Conservation (phyloP, 495 filamentous ascomycete genomes). For the Aspergillus asperescens region DNA sequence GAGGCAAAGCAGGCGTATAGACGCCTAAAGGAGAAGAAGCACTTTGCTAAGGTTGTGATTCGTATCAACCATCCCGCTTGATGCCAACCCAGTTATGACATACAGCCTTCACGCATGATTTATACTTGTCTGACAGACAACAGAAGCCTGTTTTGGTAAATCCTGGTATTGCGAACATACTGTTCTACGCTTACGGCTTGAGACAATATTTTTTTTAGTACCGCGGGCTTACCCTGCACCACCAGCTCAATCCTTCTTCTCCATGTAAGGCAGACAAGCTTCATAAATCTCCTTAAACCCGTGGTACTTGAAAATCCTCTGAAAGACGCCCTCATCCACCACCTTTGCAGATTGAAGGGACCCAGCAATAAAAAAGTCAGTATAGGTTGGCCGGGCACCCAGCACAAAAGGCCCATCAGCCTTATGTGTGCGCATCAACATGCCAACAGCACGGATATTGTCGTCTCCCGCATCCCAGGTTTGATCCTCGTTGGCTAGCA, state of each 20-base stretch:
- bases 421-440: slow-evolving; percentile 30
- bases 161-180: too few species aligned
- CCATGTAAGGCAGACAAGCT: slow-evolving; percentile 34
- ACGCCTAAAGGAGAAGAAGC: slow-evolving; percentile 1
- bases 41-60: slow-evolving; percentile 4
- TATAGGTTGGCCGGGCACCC: slow-evolving; percentile 26
- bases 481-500: slow-evolving; percentile 32
- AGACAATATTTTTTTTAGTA: too few species aligned
- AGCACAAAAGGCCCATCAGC: slow-evolving; percentile 36
- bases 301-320: slow-evolving; percentile 23
- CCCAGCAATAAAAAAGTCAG: slow-evolving; percentile 39
- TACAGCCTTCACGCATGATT: too few species aligned
- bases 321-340: slow-evolving; percentile 34
- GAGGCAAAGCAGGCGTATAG: slow-evolving; percentile 42
- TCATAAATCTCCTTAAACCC: slow-evolving; percentile 35
- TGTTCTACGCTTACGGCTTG: too few species aligned
- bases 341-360: slow-evolving; percentile 29
- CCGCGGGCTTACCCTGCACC: too few species aligned
- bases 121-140: too few species aligned
- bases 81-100: too few species aligned
- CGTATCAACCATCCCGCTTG: neutral
- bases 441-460: slow-evolving; percentile 21
- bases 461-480: slow-evolving; percentile 23
- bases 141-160: too few species aligned
- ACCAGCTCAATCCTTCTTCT: slow-evolving; percentile 31